Base-by-base conservation (phyloP, 805 yeast genomes). In the Saccharomycopsis fodiens region DNA sequence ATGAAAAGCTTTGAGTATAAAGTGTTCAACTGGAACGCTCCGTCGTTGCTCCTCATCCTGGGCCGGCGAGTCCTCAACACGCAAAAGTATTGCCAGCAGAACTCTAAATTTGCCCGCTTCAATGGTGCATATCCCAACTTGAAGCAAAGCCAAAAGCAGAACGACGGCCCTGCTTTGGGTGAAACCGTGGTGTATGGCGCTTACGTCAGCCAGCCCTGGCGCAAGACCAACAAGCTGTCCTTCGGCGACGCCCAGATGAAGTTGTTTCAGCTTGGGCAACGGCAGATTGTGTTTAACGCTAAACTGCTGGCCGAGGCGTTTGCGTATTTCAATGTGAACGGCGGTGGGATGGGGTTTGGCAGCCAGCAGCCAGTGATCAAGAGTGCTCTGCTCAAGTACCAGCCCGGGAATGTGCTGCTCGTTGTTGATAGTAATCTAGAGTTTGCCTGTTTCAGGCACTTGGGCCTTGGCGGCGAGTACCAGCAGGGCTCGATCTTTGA, bases 11-110 rank as follows among this genome's bases (percentile, higher is more conserved):
- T 91, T 47, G 96, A 89, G 62, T 74, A 82, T 46, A 85, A 81
- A 52, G 83, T 82, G 0, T 78, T 86, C 67, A 86, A 88, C 55
- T 91, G 97, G 96, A 79, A 76, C 54, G 93, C 95, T 0, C 95
- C 96, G 0, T 76, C 95, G 0, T 59, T 91, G 1, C 53, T 89
- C 6, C 49, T 89, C 0, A 67, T 91, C 0, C 72, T 77, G 2
- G 97, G 97, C 0, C 72, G 69, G 53, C 59, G 76, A 39, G 59
- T 80, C 20, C 59, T 44, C 13, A 22, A 48, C 17, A 10, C n/a
- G 13, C 8, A 12, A 2, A 39, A 42, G 20, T 46, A 46, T 30
- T 6, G 19, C 7, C 27, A 30, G 22, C 32, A 15, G 5, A 39
- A 42, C 29, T 15, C 35, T 7, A 48, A 48, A 16, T 46, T 46